These are phyloP conservation scores for Mesotaenium endlicherianum DNA, from an alignment of 139 green algal species.

Conservation along the genomic window DNA sequence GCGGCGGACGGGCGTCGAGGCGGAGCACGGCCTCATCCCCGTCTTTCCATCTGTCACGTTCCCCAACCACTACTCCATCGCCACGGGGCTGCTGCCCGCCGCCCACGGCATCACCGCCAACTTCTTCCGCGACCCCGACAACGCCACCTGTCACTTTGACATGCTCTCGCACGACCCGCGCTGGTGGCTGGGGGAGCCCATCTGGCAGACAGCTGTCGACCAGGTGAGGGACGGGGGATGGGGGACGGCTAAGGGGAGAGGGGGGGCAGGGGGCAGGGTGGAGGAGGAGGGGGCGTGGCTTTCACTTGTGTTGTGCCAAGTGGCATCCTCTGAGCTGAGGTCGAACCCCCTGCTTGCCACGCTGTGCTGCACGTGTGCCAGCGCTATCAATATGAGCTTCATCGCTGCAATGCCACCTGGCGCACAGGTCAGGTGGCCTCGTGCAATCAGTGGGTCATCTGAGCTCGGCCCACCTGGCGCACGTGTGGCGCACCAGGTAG, in stretches of 20 bases:
- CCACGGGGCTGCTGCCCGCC: conserved; percentile 31
- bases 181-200: conserved; percentile 52
- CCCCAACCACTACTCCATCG: conserved; percentile 58
- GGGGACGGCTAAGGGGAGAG: background rate
- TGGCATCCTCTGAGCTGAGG: background rate
- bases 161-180: conserved; percentile 4
- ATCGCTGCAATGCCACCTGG: too few relatives aligned
- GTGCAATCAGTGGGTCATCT: too few relatives aligned
- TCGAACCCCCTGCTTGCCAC: background rate
- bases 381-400: too few relatives aligned
- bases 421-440: too few relatives aligned
- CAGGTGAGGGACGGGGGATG: too few relatives aligned
- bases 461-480: too few relatives aligned
- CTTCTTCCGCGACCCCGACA: conserved; percentile 34
- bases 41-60: conserved; percentile 53
- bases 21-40: conserved; percentile 38
- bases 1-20: conserved; percentile 12
- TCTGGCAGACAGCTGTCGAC: conserved; percentile 38
- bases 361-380: too few relatives aligned
- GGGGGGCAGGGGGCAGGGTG: background rate
- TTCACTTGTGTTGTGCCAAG: background rate
- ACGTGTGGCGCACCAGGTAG: too few relatives aligned
- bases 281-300: background rate
- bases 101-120: conserved; percentile 53
- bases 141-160: conserved; percentile 14